phyloP scores from a whole-genome alignment of 495 filamentous ascomycete species.

The Pseudomonodictys pantanalensis region DNA sequence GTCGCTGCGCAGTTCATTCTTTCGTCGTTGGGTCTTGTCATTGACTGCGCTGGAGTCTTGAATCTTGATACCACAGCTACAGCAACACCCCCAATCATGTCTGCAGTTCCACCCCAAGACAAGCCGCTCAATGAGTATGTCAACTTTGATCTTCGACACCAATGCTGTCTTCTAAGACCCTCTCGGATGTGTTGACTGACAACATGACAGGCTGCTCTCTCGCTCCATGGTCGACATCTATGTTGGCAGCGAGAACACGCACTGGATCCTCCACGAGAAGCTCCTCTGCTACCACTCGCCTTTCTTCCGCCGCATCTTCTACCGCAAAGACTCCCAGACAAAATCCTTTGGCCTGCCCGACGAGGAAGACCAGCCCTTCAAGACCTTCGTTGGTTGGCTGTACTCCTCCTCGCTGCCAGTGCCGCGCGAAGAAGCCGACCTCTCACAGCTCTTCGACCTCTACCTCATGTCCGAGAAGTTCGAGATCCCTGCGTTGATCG shows the following conservation, averaged over 20 bases:
- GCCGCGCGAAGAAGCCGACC: slow-evolving; percentile 45
- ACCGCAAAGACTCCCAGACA: slow-evolving; percentile 33
- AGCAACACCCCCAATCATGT: slow-evolving; percentile 16
- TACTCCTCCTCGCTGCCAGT: slow-evolving; percentile 43
- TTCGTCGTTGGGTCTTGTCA: not conserved
- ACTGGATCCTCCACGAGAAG: slow-evolving; percentile 51
- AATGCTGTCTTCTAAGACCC: slow-evolving; percentile 2
- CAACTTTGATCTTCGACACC: not conserved
- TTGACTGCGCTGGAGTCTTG: not conserved
- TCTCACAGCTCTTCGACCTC: slow-evolving; percentile 46
- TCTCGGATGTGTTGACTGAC: not conserved
- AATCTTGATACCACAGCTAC: not conserved
- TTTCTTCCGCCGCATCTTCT: slow-evolving; percentile 50
- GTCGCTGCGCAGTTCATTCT: not conserved
- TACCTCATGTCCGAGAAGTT: slow-evolving; percentile 49
- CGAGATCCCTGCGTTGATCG: slow-evolving; percentile 37
- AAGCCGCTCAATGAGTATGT: slow-evolving; percentile 42
- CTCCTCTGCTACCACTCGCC: slow-evolving; percentile 50
- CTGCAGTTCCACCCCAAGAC: slow-evolving; percentile 15
- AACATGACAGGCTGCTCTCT: slow-evolving; percentile 45
- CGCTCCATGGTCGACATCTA: slow-evolving; percentile 50
- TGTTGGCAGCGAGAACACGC: slow-evolving; percentile 47
- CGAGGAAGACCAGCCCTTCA: slow-evolving; percentile 46
- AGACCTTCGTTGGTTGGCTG: slow-evolving; percentile 51
- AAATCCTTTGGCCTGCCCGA: slow-evolving; percentile 49